Evolutionary conservation across 306 rosid genomes (phyloP), one percentile per base, ranked within the genome.

Genomic region (Aeschynomene evenia): DNA sequence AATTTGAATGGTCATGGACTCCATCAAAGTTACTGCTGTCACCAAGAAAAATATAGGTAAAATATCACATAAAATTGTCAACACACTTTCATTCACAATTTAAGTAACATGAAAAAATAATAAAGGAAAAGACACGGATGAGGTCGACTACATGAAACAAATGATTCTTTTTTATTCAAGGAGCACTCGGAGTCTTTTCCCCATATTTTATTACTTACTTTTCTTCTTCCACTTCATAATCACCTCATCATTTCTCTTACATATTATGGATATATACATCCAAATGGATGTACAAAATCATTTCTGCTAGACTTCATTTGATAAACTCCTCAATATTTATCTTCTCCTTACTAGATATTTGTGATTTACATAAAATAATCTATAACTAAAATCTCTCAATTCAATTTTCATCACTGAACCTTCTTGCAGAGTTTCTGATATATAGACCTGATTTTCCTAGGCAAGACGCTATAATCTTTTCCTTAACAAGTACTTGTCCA

Each of bases 1-100:
- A 58, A 34, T 76, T 76, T 60, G 84, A 55, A 71, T 76, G 77
- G 84, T 24, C 68, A 80, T 45, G 71, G 52, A 52, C 84, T 76
- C 81, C 84, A 51, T 39, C 79, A 34, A 36, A 60, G 68, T 33
- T 62, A 71, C 16, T 50, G 75, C 81, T 76, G 81, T 48, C 68
- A 80, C 66, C 13, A 71, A 75, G 64, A 80, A 66, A 54, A 71
- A 57, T 49, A 67, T 49, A 67, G 48, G 74, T 22, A 55, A 64
- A 80, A 75, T 18, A 70, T 66, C 72, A 80, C 39, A 75, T 48
- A 65, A 64, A 16, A 13, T 15, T 34, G 70, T 50, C 62, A 51
- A 48, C 36, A 18, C 37, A 23, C 22, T 46, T 50, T 33, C 29
- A 24, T 59, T 54, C 39, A 46, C 28, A 69, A 68, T 37, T 33